Base-by-base conservation (phyloP, 352 stramenopile species). In the Phytophthora cryptogea region DNA sequence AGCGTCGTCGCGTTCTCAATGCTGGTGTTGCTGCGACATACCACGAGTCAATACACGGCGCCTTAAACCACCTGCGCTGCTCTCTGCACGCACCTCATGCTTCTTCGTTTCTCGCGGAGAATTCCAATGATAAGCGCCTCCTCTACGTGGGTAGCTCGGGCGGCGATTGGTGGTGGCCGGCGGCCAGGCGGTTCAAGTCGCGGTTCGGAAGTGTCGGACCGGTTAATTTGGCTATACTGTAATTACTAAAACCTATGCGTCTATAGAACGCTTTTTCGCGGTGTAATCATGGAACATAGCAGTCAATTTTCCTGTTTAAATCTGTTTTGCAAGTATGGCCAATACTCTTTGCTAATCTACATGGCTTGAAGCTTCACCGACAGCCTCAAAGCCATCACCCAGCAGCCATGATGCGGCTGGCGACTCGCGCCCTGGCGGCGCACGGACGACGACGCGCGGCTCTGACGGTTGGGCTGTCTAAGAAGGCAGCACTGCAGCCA, bases 1-100 rank as follows among this genome's bases (percentile, higher is more conserved):
- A 99, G 81, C 46, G 95, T 99, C 41, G 84, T 96, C 70, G 98
- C 94, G 80, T 98, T 98, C 76, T 99, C 90, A 70, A 99, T 97
- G 77, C 97, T 94, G 81, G 95, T 98, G 80, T 98, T 96, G 73
- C 91, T 90, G 97, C 97, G 63, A 23, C 14, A 33, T 9, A 41
- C 30, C 23, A 54, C 31, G 23, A 54, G 52, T 64, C 42, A 61
- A 54, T 44, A 58, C 33, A 52, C 11, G 31, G 43, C 28, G 41
- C 32, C 11, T 33, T 6, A 17, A 40, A 10, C 6, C 2, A 20
- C n/a, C 36, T 42, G 36, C 36, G 16, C n/a, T 23, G n/a, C 14
- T 5, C n/a, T 42, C 4, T 33, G 40, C 36, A 62, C 64, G 17
- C 50, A 88, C 72, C 83, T 88, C 78, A 85, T 79, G 66, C 72